Percentiles rank a stretch among this genome's conserved stretches.
Evolutionary conservation across 2,329 filamentous ascomycete genomes (phyloP).

Genomic region (Akanthomyces muscarius): DNA sequence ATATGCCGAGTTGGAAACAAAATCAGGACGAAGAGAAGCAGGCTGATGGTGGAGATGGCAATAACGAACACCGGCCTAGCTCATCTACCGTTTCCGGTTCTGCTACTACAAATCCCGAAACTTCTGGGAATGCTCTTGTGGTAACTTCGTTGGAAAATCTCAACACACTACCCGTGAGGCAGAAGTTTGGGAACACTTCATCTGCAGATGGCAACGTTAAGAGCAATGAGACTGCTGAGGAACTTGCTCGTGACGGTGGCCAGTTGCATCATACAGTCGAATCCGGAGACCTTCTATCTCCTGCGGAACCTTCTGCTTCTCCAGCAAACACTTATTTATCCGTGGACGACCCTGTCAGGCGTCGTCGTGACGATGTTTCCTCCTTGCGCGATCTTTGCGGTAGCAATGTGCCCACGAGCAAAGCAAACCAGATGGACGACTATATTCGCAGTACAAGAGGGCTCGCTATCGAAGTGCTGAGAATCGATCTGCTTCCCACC

Average conservation of each 20-base stretch:
- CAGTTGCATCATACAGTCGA: not conserved
- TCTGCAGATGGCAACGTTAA: not conserved
- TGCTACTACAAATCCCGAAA: not conserved
- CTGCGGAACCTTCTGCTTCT: not conserved
- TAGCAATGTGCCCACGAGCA: not conserved
- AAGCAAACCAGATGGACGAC: conserved; percentile 35
- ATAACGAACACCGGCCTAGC: not conserved
- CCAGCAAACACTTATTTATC: not conserved
- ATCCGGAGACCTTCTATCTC: not conserved
- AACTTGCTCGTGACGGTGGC: not conserved
- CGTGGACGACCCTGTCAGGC: not conserved
- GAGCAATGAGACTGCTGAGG: not conserved
- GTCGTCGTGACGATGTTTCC: not conserved
- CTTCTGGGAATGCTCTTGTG: too few relatives aligned
- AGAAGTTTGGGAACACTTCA: not conserved
- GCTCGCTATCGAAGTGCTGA: conserved; percentile 50
- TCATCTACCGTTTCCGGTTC: not conserved
- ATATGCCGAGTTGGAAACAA: conserved; percentile 17
- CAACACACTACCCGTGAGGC: not conserved
- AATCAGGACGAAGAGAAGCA: conserved; percentile 14
- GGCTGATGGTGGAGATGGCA: conserved; percentile 1
- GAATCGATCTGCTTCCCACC: conserved; percentile 56
- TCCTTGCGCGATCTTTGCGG: not conserved
- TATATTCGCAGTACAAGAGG: conserved; percentile 58
- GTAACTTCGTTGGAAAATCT: not conserved